These are phyloP conservation scores for Prunus salicina DNA, from an alignment of 306 rosid genomes.

Conservation along the genomic window DNA sequence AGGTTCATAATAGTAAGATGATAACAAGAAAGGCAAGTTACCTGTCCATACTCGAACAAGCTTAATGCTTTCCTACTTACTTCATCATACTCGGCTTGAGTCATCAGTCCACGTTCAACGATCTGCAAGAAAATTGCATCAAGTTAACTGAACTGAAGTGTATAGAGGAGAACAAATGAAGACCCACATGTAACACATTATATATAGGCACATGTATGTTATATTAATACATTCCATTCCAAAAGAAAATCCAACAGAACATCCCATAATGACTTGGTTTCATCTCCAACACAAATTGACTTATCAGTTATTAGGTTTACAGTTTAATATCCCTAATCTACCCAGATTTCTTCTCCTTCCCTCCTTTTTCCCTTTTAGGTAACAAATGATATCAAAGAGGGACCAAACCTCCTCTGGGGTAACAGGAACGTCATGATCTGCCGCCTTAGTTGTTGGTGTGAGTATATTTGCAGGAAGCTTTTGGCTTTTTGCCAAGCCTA, in stretches of 20 bases:
- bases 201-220: not conserved
- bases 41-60: slow-evolving; percentile 92
- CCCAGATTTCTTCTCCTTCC: not conserved
- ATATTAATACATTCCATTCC: not conserved
- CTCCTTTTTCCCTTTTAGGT: not conserved
- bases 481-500: slow-evolving; percentile 84
- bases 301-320: not conserved
- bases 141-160: slow-evolving; percentile 12
- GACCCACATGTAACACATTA: not conserved
- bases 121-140: slow-evolving; percentile 54
- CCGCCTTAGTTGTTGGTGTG: slow-evolving; percentile 96
- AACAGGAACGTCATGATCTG: slow-evolving; percentile 85
- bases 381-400: not conserved
- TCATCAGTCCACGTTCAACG: slow-evolving; percentile 66
- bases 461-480: slow-evolving; percentile 74
- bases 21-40: slow-evolving; percentile 23
- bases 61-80: slow-evolving; percentile 71
- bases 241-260: not conserved
- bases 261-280: not conserved
- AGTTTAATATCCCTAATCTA: not conserved
- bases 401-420: slow-evolving; percentile 76
- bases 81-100: slow-evolving; percentile 72
- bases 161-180: not conserved
- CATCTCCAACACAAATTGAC: not conserved
- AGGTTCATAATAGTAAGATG: not conserved